Evolutionary conservation across 1,139 yeast species (phyloP).

Genomic region (Saccharomyces hybrid): DNA sequence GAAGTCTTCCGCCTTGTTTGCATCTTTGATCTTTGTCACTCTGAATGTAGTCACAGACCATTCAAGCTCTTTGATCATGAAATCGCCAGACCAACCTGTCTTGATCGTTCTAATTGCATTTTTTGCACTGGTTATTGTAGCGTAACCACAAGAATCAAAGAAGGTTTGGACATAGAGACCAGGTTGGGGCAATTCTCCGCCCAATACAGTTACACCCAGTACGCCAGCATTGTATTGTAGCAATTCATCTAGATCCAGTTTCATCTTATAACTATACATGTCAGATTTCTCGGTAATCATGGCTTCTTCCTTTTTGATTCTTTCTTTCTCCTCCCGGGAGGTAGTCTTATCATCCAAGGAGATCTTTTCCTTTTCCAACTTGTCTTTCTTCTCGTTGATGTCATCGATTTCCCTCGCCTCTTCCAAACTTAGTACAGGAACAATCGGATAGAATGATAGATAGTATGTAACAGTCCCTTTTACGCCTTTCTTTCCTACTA

Average conservation of each 20-base stretch:
- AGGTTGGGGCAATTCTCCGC: constrained; percentile 46
- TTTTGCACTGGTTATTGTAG: constrained; percentile 48
- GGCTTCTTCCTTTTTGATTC: constrained; percentile 24
- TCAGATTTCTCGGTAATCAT: constrained; percentile 36
- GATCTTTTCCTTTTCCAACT: constrained; percentile 24
- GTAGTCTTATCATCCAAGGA: constrained; percentile 22
- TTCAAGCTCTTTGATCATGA: constrained; percentile 62
- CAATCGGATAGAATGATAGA: constrained; percentile 70
- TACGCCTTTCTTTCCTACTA: constrained; percentile 61
- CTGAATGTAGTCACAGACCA: constrained; percentile 61
- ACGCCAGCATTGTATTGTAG: constrained; percentile 64
- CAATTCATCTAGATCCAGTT: constrained; percentile 56
- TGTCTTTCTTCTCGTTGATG: constrained; percentile 34
- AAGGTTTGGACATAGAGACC: constrained; percentile 60
- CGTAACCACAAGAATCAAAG: constrained; percentile 64
- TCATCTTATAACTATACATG: constrained; percentile 42
- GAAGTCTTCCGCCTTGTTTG: constrained; percentile 49
- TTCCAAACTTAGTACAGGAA: constrained; percentile 66
- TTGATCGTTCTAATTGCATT: constrained; percentile 37
- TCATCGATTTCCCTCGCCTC: constrained; percentile 54
- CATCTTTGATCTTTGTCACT: constrained; percentile 45
- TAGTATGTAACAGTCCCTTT: constrained; percentile 71
- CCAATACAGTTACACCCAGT: constrained; percentile 54
- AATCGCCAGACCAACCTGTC: constrained; percentile 60
- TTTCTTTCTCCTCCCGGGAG: constrained; percentile 20